Percentiles rank a stretch among this genome's conserved stretches.
phyloP scores from a whole-genome alignment of 208 protist species.

The Trypanosoma grayi region DNA sequence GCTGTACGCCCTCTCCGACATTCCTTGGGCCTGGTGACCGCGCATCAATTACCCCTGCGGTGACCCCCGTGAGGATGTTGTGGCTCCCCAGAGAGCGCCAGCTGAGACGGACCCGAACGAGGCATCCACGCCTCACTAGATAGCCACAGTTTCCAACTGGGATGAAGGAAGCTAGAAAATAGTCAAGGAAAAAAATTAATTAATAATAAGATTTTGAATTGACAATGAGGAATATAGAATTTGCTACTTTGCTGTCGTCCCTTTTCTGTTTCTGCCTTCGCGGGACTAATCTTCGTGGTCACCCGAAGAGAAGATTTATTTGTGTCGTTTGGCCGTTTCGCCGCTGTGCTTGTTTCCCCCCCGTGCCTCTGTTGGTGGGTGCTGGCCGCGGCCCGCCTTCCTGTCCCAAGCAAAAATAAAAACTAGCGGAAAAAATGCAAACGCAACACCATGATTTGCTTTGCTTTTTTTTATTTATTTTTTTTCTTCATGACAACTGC shows the following conservation, averaged over 20 bases:
- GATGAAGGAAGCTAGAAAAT: background rate
- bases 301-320: too few species aligned
- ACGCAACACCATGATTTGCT: too few species aligned
- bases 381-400: too few species aligned
- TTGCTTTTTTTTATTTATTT: too few species aligned
- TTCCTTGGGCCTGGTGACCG: slow-evolving; percentile 44
- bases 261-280: too few species aligned
- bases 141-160: background rate
- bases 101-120: background rate
- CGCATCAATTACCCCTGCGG: slow-evolving; percentile 68
- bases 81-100: background rate
- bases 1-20: slow-evolving; percentile 69
- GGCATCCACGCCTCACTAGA: too few species aligned
- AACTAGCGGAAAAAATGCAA: background rate
- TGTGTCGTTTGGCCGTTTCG: too few species aligned
- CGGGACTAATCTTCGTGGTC: too few species aligned
- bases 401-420: background rate
- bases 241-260: background rate
- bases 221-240: background rate
- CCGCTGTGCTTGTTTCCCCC: too few species aligned
- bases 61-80: slow-evolving; percentile 8
- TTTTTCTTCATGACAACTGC: too few species aligned
- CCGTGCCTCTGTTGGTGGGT: too few species aligned
- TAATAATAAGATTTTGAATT: background rate
- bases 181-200: background rate